Conservation (phyloP, 2,329 filamentous ascomycete genomes). For the Sclerotinia borealis region DNA sequence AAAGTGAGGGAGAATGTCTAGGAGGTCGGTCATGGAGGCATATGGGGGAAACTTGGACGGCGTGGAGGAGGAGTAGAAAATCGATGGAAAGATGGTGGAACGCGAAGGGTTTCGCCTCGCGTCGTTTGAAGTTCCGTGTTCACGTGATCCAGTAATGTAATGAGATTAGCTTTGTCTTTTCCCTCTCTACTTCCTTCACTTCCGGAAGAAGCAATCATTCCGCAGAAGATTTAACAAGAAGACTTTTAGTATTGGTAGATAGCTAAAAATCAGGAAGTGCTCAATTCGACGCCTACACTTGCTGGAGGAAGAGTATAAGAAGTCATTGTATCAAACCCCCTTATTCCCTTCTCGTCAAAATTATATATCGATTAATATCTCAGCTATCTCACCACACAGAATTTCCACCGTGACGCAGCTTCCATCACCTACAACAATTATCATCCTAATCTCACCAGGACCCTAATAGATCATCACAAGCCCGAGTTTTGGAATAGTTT, state of each 20-base stretch:
- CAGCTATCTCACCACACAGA: background rate
- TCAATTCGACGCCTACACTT: background rate
- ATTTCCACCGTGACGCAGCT: no score
- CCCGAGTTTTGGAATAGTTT: no score
- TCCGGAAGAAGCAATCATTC: background rate
- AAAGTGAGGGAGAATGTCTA: conserved; percentile 75
- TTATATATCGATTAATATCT: no score
- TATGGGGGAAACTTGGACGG: conserved; percentile 10
- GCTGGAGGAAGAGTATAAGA: background rate
- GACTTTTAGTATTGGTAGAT: no score
- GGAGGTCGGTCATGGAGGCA: conserved; percentile 74
- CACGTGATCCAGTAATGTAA: background rate
- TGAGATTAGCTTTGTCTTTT: background rate
- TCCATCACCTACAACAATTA: no score
- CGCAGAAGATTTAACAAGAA: background rate
- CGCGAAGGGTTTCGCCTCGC: background rate
- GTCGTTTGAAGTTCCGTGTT: background rate
- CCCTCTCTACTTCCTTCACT: background rate
- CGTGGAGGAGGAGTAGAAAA: background rate
- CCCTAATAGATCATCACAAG: no score
- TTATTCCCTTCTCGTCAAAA: background rate
- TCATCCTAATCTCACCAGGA: no score
- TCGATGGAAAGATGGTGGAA: background rate
- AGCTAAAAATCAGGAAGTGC: background rate
- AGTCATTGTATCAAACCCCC: background rate